phyloP scores from a whole-genome alignment of 805 yeast species.

The Saccharomycopsis schoenii region DNA sequence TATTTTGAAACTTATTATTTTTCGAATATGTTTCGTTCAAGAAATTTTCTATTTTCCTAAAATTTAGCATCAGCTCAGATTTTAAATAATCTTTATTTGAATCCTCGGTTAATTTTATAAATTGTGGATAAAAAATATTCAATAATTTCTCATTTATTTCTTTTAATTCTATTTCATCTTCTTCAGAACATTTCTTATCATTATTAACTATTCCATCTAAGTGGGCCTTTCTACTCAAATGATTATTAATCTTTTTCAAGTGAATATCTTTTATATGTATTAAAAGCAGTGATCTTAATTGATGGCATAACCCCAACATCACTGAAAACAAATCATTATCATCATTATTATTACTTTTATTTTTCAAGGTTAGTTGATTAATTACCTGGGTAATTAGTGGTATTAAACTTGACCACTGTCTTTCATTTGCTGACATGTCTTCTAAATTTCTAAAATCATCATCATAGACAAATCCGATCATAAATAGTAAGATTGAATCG shows the following conservation, averaged over 20 bases:
- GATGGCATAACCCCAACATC: constrained; percentile 14
- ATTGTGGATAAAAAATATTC: constrained; percentile 9
- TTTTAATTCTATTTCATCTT: constrained; percentile 9
- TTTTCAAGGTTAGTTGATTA: not conserved
- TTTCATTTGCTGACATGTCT: constrained; percentile 6
- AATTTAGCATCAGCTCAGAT: constrained; percentile 12
- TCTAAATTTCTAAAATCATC: constrained; percentile 9
- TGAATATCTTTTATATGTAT: constrained; percentile 7
- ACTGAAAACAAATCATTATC: not conserved
- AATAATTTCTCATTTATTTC: constrained; percentile 9
- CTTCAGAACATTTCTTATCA: not conserved
- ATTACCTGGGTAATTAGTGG: constrained; percentile 12
- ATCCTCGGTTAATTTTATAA: constrained; percentile 3
- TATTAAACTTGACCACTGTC: constrained; percentile 12
- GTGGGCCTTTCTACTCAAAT: not conserved
- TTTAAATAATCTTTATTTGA: constrained; percentile 8
- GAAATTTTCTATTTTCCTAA: constrained; percentile 5
- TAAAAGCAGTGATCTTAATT: constrained; percentile 10
- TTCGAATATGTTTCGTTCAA: constrained; percentile 9
- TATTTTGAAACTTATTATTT: constrained; percentile 4
- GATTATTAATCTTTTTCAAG: constrained; percentile 1
- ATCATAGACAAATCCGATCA: constrained; percentile 16
- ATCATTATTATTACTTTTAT: not conserved
- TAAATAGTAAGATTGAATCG: constrained; percentile 9
- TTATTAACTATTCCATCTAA: constrained; percentile 1